phyloP scores from a whole-genome alignment of 768 basidiomycete species.

The Sarcomyxa edulis region DNA sequence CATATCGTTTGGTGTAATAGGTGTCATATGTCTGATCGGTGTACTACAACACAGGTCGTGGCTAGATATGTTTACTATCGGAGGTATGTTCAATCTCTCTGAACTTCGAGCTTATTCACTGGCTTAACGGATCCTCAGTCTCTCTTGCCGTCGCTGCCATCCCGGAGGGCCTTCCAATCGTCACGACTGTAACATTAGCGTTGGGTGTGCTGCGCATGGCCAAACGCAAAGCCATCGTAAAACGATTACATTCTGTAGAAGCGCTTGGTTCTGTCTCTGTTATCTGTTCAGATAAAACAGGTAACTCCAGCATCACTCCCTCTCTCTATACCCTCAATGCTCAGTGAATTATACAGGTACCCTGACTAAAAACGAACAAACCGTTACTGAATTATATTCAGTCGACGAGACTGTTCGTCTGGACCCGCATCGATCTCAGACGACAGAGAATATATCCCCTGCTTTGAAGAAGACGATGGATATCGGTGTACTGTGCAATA shows the following conservation, averaged over 20 bases:
- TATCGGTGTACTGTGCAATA: slow-evolving; percentile 88
- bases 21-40: slow-evolving; percentile 88
- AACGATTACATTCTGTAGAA: slow-evolving; percentile 94
- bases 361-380: slow-evolving; percentile 94
- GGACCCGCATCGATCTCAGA: slow-evolving; percentile 43
- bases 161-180: slow-evolving; percentile 93
- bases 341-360: slow-evolving; percentile 51
- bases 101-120: background rate
- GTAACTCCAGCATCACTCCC: slow-evolving; percentile 27
- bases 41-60: slow-evolving; percentile 80
- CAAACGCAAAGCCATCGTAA: slow-evolving; percentile 92
- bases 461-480: slow-evolving; percentile 74
- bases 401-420: slow-evolving; percentile 78
- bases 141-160: slow-evolving; percentile 98
- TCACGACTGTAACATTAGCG: slow-evolving; percentile 95
- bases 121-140: slow-evolving; percentile 40
- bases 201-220: slow-evolving; percentile 93
- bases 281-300: slow-evolving; percentile 97
- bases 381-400: slow-evolving; percentile 81
- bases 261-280: slow-evolving; percentile 93
- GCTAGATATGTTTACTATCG: slow-evolving; percentile 99
- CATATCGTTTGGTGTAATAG: slow-evolving; percentile 91
- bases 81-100: slow-evolving; percentile 54
- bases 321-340: slow-evolving; percentile 4
- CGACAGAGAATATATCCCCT: slow-evolving; percentile 39